A percentile compares a stretch with the other conserved stretches of the same genome.
Evolutionary conservation across 495 filamentous ascomycete species (phyloP).

Genomic region (Penicillium psychrofluorescens): DNA sequence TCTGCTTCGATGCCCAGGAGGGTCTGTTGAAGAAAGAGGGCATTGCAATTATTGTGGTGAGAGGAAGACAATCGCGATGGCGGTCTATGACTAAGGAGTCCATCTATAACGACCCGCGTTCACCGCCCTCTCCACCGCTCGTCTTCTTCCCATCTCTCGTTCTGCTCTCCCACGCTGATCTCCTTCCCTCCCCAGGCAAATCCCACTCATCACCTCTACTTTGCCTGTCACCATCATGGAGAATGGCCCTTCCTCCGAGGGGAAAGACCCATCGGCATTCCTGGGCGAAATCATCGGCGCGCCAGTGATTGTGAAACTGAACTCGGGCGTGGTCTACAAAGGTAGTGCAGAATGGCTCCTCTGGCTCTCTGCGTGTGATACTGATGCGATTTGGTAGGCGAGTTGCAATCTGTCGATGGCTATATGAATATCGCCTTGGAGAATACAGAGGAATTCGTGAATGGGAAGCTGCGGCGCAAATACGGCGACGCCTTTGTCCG

Average conservation of each 20-base stretch:
- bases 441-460: constrained; percentile 84
- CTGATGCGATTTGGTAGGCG: constrained; percentile 45
- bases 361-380: not conserved
- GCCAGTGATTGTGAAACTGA: constrained; percentile 88
- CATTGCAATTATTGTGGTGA: constrained; percentile 29
- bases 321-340: constrained; percentile 93
- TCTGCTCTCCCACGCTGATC: too few relatives aligned
- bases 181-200: not conserved
- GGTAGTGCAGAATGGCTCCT: constrained; percentile 40
- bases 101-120: too few relatives aligned
- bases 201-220: too few relatives aligned
- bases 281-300: constrained; percentile 87
- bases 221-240: constrained; percentile 47
- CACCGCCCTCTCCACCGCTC: too few relatives aligned
- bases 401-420: constrained; percentile 93
- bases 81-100: too few relatives aligned
- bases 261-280: constrained; percentile 85
- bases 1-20: constrained; percentile 40
- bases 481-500: constrained; percentile 96
- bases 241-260: constrained; percentile 59
- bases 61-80: not conserved
- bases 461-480: constrained; percentile 67
- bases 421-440: constrained; percentile 99
- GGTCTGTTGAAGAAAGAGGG: constrained; percentile 63
- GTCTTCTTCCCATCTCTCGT: too few relatives aligned